Conservation (phyloP, 495 filamentous ascomycete genomes). For the Lasiosphaeria hispida region DNA sequence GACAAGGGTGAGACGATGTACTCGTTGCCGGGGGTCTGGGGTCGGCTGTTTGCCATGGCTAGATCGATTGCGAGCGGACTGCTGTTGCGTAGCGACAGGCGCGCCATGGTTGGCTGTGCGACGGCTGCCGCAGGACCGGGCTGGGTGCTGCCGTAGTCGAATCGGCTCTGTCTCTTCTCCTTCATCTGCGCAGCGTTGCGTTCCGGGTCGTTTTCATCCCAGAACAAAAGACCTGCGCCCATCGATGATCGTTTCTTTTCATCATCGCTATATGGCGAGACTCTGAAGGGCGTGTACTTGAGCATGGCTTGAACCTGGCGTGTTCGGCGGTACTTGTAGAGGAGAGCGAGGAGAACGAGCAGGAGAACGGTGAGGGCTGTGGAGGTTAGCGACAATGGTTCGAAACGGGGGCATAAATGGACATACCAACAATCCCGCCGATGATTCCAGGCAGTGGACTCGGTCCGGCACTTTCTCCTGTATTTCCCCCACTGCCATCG, state of each 20-base stretch:
- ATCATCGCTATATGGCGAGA: constrained; percentile 20
- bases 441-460: constrained; percentile 23
- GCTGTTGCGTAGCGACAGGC: constrained; percentile 2
- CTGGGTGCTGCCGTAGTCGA: constrained; percentile 20
- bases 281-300: constrained; percentile 28
- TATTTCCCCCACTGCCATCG: not conserved
- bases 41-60: constrained; percentile 4
- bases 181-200: constrained; percentile 4
- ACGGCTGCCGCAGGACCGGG: not conserved
- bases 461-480: not conserved
- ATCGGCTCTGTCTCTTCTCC: constrained; percentile 17
- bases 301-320: constrained; percentile 26
- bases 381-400: not conserved
- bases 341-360: constrained; percentile 24
- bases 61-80: constrained; percentile 11
- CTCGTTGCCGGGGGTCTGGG: constrained; percentile 4
- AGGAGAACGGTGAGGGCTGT: constrained; percentile 27
- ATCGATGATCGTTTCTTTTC: constrained; percentile 31
- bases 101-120: constrained; percentile 7
- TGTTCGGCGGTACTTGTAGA: constrained; percentile 28
- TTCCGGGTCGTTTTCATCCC: constrained; percentile 20
- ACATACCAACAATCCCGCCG: constrained; percentile 27
- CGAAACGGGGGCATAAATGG: not conserved
- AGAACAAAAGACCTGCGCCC: constrained; percentile 27
- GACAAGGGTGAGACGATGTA: constrained; percentile 23